phyloP scores from a whole-genome alignment of 495 filamentous ascomycete species.

The Glarea lozoyensis region DNA sequence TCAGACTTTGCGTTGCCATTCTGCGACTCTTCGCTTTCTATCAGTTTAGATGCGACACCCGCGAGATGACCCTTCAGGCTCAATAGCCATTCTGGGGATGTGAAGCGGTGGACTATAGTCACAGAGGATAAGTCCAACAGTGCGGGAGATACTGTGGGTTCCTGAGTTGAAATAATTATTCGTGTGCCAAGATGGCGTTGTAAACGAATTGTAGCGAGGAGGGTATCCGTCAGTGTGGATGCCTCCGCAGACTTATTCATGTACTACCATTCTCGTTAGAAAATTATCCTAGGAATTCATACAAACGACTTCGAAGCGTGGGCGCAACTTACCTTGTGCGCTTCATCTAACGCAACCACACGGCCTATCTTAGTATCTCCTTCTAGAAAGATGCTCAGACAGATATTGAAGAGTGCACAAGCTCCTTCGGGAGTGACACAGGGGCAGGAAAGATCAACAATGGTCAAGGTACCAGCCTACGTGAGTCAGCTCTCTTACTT shows the following conservation, averaged over 20 bases:
- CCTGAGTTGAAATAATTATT: slow-evolving; percentile 68
- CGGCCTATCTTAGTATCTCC: slow-evolving; percentile 29
- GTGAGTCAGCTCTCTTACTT: slow-evolving; percentile 1
- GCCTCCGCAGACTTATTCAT: slow-evolving; percentile 37
- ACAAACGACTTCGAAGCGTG: too few species aligned
- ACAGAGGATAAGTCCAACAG: slow-evolving; percentile 65
- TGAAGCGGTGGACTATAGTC: slow-evolving; percentile 69
- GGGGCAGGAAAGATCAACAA: slow-evolving; percentile 67
- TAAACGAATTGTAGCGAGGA: slow-evolving; percentile 56
- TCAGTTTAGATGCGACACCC: slow-evolving; percentile 15
- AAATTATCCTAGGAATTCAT: too few species aligned
- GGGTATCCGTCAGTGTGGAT: slow-evolving; percentile 46
- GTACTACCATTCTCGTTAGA: slow-evolving; percentile 27
- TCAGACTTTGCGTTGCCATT: neutral
- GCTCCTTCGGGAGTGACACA: slow-evolving; percentile 57
- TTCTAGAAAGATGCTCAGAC: slow-evolving; percentile 51
- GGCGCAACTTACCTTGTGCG: slow-evolving; percentile 26
- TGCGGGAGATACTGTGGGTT: slow-evolving; percentile 62
- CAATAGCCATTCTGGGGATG: slow-evolving; percentile 57
- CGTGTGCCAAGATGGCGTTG: slow-evolving; percentile 62
- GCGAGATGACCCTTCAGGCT: slow-evolving; percentile 56
- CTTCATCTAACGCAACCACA: slow-evolving; percentile 35
- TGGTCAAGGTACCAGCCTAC: slow-evolving; percentile 1
- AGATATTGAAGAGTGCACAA: slow-evolving; percentile 63
- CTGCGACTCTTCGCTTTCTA: neutral